Evolutionary conservation across 768 basidiomycete species (phyloP).

Genomic region (Lepiota venenata): DNA sequence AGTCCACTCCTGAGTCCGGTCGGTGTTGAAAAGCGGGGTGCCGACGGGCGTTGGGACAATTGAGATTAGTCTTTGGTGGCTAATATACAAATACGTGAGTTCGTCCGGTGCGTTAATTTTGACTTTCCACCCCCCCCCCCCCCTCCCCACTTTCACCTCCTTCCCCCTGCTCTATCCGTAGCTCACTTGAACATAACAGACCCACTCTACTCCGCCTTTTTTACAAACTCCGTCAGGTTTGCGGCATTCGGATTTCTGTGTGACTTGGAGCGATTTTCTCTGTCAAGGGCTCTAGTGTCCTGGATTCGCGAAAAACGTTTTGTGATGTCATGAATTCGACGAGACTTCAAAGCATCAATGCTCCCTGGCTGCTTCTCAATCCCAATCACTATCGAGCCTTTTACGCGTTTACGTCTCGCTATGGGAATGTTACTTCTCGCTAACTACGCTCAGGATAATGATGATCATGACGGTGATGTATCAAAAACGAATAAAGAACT

Average conservation of each 20-base stretch:
- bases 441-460: neutral
- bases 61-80: neutral
- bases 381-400: neutral
- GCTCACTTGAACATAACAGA: too few species aligned
- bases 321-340: conserved; percentile 7
- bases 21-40: neutral
- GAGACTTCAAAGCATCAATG: neutral
- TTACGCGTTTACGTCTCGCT: neutral
- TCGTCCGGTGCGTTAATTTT: too few species aligned
- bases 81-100: neutral
- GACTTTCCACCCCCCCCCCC: too few species aligned
- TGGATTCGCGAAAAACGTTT: neutral
- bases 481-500: neutral
- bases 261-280: neutral
- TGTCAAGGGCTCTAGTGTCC: neutral
- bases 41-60: neutral
- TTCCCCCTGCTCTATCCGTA: too few species aligned
- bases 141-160: too few species aligned
- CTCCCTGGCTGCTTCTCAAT: conserved; percentile 1
- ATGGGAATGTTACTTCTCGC: neutral
- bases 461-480: neutral
- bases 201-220: too few species aligned
- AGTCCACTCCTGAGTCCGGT: neutral
- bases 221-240: too few species aligned
- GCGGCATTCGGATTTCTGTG: too few species aligned